phyloP scores from a whole-genome alignment of 1,139 yeast species.

The Meyerozyma guilliermondii region DNA sequence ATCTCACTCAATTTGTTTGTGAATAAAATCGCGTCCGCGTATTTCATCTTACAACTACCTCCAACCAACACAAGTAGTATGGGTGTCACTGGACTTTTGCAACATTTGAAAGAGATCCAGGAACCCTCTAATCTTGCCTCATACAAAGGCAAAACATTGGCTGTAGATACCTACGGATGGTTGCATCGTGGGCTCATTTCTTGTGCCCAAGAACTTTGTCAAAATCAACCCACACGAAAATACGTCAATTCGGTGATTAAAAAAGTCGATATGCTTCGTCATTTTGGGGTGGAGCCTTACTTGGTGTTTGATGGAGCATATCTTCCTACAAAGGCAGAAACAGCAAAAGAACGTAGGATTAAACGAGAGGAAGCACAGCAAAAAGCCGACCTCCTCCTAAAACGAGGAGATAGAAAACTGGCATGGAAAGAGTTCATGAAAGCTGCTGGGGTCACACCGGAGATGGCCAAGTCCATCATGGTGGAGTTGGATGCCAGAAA shows the following conservation, averaged over 20 bases:
- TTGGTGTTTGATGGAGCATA: conserved; percentile 93
- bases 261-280: conserved; percentile 59
- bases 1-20: neutral
- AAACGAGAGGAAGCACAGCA: conserved; percentile 54
- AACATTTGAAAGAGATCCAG: conserved; percentile 69
- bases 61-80: conserved; percentile 21
- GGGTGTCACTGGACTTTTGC: conserved; percentile 81
- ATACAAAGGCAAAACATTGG: conserved; percentile 73
- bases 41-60: neutral
- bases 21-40: neutral
- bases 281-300: conserved; percentile 73
- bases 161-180: conserved; percentile 97
- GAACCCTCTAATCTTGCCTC: conserved; percentile 50
- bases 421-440: conserved; percentile 73
- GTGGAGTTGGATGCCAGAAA: conserved; percentile 56
- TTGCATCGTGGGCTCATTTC: conserved; percentile 79
- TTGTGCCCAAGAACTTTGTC: conserved; percentile 81
- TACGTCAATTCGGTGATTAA: conserved; percentile 59
- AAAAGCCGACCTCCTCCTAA: conserved; percentile 47
- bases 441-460: conserved; percentile 83
- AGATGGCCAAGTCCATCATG: conserved; percentile 85
- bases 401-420: conserved; percentile 47
- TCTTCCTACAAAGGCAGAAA: conserved; percentile 71
- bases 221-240: conserved; percentile 62
- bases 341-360: conserved; percentile 60